Evolutionary conservation across 805 yeast genomes (phyloP), one percentile per base, ranked within the genome.

Genomic region (Monosporozyma unispora): DNA sequence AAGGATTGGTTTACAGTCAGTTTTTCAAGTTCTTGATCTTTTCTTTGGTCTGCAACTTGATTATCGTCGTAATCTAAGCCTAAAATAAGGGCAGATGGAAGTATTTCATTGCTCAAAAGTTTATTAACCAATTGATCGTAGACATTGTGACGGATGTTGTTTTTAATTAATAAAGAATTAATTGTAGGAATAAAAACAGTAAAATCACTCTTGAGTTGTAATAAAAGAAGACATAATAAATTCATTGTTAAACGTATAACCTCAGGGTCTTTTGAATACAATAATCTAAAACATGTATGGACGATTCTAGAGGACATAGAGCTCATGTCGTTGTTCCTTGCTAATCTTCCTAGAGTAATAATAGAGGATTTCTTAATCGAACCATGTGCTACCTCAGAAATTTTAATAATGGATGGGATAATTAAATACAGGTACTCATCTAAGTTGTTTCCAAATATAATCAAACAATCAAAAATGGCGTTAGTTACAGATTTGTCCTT

Each of bases 261-360:
- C 25, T 82, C 93, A 5, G 78, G 82, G 49, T 70, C 68, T 2
- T 63, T 57, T 1, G 54, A 54, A 4, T 66, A 63, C 22, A 91
- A 64, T 0, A 87, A 80, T 49, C 96, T 68, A 4, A 89, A 64
- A 3, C 90, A 65, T 0, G 96, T 90, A 56, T 90, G 96, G 23
- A 91, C 77, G 39, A 91, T 84, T 52, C 96, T 72, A 0, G 96
- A 84, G 0, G 95, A 81, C 85, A 87, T 83, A 54, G 89, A 96
- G 49, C 78, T 80, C 50, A 91, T 68, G 50, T 79, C 75, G 3
- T 89, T 81, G 40, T 70, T 76, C 55, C 78, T 79, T 1, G 95
- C 77, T 19, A 90, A 66, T 56, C 83, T 82, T 0, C 96, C 96
- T 41, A 90, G 73, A 0, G 95, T 80, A 47, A 81, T 82, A 46